A percentile compares a stretch with the other conserved stretches of the same genome.
phyloP scores from a whole-genome alignment of 208 protist genomes.

The Wallacemonas sp. region DNA sequence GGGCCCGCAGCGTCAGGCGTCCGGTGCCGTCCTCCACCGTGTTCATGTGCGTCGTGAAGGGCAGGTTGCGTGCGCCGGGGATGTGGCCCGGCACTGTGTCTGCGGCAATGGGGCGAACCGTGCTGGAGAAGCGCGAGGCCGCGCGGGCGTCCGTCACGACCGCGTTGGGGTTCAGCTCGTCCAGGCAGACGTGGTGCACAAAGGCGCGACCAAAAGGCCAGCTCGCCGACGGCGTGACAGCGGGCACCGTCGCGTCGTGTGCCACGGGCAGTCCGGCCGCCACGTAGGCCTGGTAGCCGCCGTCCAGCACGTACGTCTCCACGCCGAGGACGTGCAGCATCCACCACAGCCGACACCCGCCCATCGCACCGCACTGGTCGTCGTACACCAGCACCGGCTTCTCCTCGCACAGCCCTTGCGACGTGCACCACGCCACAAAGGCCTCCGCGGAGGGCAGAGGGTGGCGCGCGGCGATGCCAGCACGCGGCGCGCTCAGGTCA shows the following conservation, averaged over 20 bases:
- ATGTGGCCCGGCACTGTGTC: conserved; percentile 82
- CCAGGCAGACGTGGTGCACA: conserved; percentile 30
- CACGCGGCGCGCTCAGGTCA: conserved; percentile 35
- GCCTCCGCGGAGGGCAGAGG: conserved; percentile 46
- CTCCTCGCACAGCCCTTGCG: conserved; percentile 33
- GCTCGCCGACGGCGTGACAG: conserved; percentile 13
- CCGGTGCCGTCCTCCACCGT: conserved; percentile 17
- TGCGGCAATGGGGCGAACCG: conserved; percentile 56
- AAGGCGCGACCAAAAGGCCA: conserved; percentile 60
- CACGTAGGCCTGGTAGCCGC: conserved; percentile 59
- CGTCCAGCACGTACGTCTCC: conserved; percentile 83
- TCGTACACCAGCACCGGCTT: conserved; percentile 86
- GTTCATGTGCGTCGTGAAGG: conserved; percentile 35
- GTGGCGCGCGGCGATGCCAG: conserved; percentile 49
- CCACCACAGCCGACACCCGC: conserved; percentile 85
- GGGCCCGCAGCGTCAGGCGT: conserved; percentile 34
- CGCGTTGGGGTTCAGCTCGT: conserved; percentile 52
- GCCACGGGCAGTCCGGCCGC: conserved; percentile 47
- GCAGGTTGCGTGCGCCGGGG: conserved; percentile 60
- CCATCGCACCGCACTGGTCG: conserved; percentile 74
- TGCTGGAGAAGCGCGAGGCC: conserved; percentile 48
- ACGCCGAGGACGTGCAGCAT: conserved; percentile 82
- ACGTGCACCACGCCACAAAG: conserved; percentile 72
- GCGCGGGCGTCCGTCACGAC: conserved; percentile 69
- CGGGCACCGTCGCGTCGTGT: conserved; percentile 18